Percentiles rank a stretch among this genome's conserved stretches.
Conservation (phyloP, 805 yeast species). For the Spathaspora passalidarum region DNA sequence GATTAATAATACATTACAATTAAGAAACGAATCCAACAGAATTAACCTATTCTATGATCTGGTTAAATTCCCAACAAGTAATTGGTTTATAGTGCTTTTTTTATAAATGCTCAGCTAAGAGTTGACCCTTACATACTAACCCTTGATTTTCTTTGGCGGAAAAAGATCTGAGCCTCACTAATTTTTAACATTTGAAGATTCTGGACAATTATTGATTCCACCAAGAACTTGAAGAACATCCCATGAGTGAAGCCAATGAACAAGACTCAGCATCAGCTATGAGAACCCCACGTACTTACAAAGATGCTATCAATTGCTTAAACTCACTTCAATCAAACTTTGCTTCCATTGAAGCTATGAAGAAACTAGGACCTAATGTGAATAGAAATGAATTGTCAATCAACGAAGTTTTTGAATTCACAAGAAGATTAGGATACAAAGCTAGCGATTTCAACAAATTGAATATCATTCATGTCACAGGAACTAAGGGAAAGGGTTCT, state of each 20-base stretch:
- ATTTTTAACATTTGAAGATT: too few species aligned
- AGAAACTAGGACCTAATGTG: slow-evolving; percentile 59
- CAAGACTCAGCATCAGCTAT: neutral
- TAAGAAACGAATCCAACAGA: too few species aligned
- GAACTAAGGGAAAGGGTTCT: slow-evolving; percentile 98
- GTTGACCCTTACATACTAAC: too few species aligned
- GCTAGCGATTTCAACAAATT: slow-evolving; percentile 67
- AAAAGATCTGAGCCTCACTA: too few species aligned
- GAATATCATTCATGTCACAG: slow-evolving; percentile 89
- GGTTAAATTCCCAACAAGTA: too few species aligned
- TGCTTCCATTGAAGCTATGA: slow-evolving; percentile 80
- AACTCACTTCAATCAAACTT: slow-evolving; percentile 89
- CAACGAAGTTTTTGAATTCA: slow-evolving; percentile 66
- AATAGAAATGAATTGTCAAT: slow-evolving; percentile 64
- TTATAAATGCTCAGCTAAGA: too few species aligned
- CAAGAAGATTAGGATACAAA: slow-evolving; percentile 36
- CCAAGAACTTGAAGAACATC: neutral
- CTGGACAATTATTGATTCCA: too few species aligned
- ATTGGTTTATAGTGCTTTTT: too few species aligned
- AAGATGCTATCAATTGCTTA: slow-evolving; percentile 81
- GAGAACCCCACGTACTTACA: slow-evolving; percentile 20
- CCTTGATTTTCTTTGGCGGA: too few species aligned
- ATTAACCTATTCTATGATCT: too few species aligned
- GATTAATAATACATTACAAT: too few species aligned
- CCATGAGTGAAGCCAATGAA: neutral